Percentiles rank a stretch among this genome's conserved stretches.
phyloP scores from a whole-genome alignment of 805 yeast species.

The Kregervanrija fluxuum region DNA sequence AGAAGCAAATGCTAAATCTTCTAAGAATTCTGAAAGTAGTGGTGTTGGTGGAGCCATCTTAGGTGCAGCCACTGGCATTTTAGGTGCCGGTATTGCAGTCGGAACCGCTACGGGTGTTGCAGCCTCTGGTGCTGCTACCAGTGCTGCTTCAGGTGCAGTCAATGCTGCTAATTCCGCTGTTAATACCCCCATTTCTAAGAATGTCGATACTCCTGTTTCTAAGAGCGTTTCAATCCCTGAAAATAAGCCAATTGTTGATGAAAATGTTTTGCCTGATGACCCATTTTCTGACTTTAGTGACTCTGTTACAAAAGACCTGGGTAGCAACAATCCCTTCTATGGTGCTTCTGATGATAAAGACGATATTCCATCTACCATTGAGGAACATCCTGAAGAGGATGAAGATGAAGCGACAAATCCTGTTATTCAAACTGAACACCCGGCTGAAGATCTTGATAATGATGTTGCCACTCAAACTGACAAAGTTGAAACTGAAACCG shows the following conservation, averaged over 20 bases:
- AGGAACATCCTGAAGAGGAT: slow-evolving; percentile 15
- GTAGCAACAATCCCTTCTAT: slow-evolving; percentile 15
- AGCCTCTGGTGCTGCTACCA: slow-evolving; percentile 14
- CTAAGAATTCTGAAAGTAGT: slow-evolving; percentile 17
- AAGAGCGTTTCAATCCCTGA: slow-evolving; percentile 10
- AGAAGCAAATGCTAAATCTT: slow-evolving; percentile 28
- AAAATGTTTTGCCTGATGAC: slow-evolving; percentile 9
- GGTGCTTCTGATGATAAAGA: slow-evolving; percentile 7
- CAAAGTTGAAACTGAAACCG: not conserved
- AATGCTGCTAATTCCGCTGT: slow-evolving; percentile 24
- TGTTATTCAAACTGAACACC: not conserved
- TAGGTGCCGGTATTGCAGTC: slow-evolving; percentile 14
- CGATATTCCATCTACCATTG: slow-evolving; percentile 8
- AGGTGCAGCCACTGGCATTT: slow-evolving; percentile 10
- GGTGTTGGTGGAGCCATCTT: slow-evolving; percentile 7
- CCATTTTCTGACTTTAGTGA: no score
- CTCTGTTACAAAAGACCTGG: no score
- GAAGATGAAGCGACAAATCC: slow-evolving; percentile 4
- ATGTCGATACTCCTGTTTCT: slow-evolving; percentile 1
- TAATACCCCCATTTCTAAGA: slow-evolving; percentile 16
- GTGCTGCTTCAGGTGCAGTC: slow-evolving; percentile 14
- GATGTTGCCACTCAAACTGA: not conserved
- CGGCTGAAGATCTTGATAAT: not conserved
- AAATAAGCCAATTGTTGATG: slow-evolving; percentile 4
- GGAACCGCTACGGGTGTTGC: slow-evolving; percentile 17